These are phyloP conservation scores for Dipteronia sinensis DNA, from an alignment of 345 rosid genomes.

Conservation along the genomic window DNA sequence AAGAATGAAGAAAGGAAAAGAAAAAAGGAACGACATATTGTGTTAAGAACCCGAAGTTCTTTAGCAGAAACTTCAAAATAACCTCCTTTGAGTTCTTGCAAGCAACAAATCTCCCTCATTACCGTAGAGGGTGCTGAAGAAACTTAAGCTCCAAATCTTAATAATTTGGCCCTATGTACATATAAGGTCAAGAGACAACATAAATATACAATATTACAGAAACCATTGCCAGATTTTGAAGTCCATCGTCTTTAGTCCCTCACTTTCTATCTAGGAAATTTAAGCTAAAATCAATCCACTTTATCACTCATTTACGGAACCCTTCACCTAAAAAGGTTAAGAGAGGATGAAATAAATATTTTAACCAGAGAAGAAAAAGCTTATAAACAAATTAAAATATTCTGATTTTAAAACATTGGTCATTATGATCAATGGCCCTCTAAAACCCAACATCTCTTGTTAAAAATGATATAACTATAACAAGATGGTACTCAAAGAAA, in stretches of 20 bases:
- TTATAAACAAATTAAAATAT: not conserved
- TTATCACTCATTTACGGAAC: not conserved
- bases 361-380: not conserved
- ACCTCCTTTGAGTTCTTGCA: constrained; percentile 3
- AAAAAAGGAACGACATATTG: not conserved
- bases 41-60: not conserved
- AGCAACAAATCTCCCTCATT: not conserved
- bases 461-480: not conserved
- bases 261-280: not conserved
- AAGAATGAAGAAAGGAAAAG: not conserved
- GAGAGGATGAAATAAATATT: not conserved
- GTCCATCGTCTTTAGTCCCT: not conserved
- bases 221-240: not conserved
- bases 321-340: not conserved
- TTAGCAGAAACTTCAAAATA: not conserved
- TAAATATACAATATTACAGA: not conserved
- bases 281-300: not conserved
- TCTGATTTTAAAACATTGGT: not conserved
- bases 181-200: not conserved
- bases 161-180: not conserved
- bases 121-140: not conserved
- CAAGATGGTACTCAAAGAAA: not conserved
- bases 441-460: not conserved
- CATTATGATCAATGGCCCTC: not conserved
- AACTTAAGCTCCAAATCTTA: not conserved